phyloP scores from a whole-genome alignment of 2,329 filamentous ascomycete genomes.

The Penicillium carneum region DNA sequence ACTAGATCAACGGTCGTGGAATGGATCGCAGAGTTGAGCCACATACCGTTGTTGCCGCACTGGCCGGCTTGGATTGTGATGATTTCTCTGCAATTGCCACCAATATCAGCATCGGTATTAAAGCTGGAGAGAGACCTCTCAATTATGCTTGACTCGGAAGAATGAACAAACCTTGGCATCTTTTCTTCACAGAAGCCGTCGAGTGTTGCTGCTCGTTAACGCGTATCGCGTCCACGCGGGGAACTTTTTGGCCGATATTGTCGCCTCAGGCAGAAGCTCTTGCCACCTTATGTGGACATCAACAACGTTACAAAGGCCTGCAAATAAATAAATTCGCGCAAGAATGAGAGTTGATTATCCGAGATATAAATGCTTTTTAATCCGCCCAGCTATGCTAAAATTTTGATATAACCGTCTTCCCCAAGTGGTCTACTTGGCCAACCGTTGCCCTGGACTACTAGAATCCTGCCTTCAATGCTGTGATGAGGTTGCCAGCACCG shows the following conservation, averaged over 20 bases:
- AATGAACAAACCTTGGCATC: slow-evolving; percentile 49
- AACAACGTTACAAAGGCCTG: slow-evolving; percentile 4
- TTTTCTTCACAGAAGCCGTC: slow-evolving; percentile 41
- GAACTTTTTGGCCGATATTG: slow-evolving; percentile 37
- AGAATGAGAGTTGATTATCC: background rate
- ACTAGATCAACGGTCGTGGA: slow-evolving; percentile 26
- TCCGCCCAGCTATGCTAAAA: background rate
- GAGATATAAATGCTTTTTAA: background rate
- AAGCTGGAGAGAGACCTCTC: background rate
- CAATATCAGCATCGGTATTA: slow-evolving; percentile 14
- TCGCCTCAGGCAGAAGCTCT: slow-evolving; percentile 39
- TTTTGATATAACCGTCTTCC: background rate
- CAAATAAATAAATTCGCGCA: background rate
- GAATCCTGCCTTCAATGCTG: slow-evolving; percentile 49
- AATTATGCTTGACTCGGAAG: background rate
- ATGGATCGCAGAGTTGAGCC: slow-evolving; percentile 30
- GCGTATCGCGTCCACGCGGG: slow-evolving; percentile 48
- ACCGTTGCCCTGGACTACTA: slow-evolving; percentile 22
- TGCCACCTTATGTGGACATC: slow-evolving; percentile 15
- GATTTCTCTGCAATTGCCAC: slow-evolving; percentile 75
- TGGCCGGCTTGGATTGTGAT: slow-evolving; percentile 99
- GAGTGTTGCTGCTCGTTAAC: slow-evolving; percentile 38
- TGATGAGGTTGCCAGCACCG: slow-evolving; percentile 47
- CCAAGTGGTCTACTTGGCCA: background rate
- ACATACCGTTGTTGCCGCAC: slow-evolving; percentile 98